Evolutionary conservation across 768 basidiomycete species (phyloP), one percentile per base, ranked within the genome.

Genomic region (Dictyophora rubrovolvata): DNA sequence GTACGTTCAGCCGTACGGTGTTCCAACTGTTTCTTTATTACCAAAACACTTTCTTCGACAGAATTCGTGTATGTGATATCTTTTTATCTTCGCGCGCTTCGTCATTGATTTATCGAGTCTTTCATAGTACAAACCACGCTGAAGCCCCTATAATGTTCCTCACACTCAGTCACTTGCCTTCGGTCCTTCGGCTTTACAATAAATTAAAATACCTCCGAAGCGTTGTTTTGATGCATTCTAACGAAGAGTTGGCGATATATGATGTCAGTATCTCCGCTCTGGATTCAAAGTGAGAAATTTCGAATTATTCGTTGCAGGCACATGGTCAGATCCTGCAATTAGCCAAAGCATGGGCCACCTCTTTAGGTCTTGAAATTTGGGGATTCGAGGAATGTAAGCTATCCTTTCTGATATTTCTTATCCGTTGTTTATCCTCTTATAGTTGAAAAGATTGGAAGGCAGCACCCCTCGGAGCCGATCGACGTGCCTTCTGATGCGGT

Each of bases 391-490:
- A 42, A 42, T 42, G 42, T 42, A 42, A 42, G 42, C 42, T 42
- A n/a, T 37, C 14, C 7, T 8, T 37, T 8, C 7, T 37, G 14
- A 14, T n/a, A 5, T 42, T 12, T n/a, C 3, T 42, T 12, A 42
- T 42, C 10, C 10, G 42, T 48, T 28, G 8, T 4, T 48, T 23
- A 46, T 12, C 22, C 50, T 1, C 20, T 5, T 36, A 20, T 35
- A 94, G 89, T 95, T 48, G 88, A 93, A 67, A 79, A 76, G 22
- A 76, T 84, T 42, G 93, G 93, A 22, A 79, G 79, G 64, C 80
- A 77, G 8, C 78, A 86, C 69, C 75, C 79, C 20, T 70, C 75
- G 18, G 82, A 84, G 22, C 81, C 83, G 35, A 76, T 86, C 34
- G 76, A 76, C 22, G 79, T 83, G 10, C 75, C 76, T 48, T 77